Base-by-base conservation (phyloP, 805 yeast species). In the Ogataea allantospora region DNA sequence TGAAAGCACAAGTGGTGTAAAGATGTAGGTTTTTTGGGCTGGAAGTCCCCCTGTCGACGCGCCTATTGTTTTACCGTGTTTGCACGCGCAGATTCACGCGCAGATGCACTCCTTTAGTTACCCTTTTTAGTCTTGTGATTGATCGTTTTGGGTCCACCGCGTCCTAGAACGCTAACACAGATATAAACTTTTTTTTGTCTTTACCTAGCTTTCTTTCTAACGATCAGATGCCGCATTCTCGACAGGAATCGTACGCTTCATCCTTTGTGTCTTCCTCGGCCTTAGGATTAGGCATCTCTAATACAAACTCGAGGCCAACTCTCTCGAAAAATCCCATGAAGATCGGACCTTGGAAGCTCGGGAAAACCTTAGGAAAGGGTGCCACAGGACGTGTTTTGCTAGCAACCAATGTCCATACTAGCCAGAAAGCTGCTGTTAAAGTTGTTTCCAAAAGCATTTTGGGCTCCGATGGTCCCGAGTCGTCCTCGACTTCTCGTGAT, bases 311-410 rank as follows among this genome's bases (percentile, higher is more conserved):
- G 13, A 42, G 43, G 18, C 32, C 56, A 19, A 30, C 51, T 15
- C 46, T 48, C 20, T 43, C 63, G 35, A 53, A 48, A 27, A 56
- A 56, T 40, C 79, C 79, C 14, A 69, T 69, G 27, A 58, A 59
- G 40, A 54, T 93, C 30, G 99, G 99, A 2, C 97, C 99, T 2
- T 93, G 99, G 99, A 85, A 88, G 57, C 68, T 93, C 24, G 98
- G 98, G 19, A 75, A 91, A 49, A 93, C 99, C 2, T 68, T 93
- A 35, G 99, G 99, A 16, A 74, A 95, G 42, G 99, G 99, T n/a
- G 84, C 95, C 10, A 87, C 96, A 1, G 98, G 99, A 16, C 75
- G 97, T 45, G 99, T 93, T 12, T 70, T 96, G 43, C 71, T 93
- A 39, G 98, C 99, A 11, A 83, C 88, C 50, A 95, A 93, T 59